A percentile compares a stretch with the other conserved stretches of the same genome.
Evolutionary conservation across 768 basidiomycete genomes (phyloP).

Genomic region (Boletus speciosus): DNA sequence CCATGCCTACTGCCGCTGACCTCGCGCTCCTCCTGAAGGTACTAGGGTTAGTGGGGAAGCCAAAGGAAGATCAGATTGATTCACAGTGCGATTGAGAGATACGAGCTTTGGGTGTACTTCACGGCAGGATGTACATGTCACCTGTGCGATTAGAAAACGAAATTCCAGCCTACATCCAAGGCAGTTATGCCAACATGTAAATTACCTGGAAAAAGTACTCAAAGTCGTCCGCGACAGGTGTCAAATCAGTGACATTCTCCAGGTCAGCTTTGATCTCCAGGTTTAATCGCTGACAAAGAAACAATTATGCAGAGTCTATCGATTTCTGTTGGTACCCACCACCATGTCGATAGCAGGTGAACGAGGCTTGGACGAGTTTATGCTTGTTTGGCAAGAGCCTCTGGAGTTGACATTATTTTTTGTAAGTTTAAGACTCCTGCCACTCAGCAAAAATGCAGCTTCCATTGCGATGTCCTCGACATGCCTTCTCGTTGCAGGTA

Average conservation of each 20-base stretch:
- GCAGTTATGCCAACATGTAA: background rate
- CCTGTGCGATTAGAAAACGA: constrained; percentile 36
- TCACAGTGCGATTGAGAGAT: constrained; percentile 66
- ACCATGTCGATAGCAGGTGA: constrained; percentile 40
- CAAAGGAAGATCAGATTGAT: background rate
- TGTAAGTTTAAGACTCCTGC: too few relatives aligned
- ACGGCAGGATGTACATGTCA: constrained; percentile 77
- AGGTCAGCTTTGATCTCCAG: constrained; percentile 77
- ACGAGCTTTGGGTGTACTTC: constrained; percentile 73
- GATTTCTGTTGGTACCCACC: constrained; percentile 36
- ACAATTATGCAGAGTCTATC: background rate
- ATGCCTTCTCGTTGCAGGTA: constrained; percentile 2
- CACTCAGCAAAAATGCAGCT: constrained; percentile 18
- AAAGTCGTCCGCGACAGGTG: constrained; percentile 63
- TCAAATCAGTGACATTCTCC: constrained; percentile 71
- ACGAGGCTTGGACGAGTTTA: constrained; percentile 17
- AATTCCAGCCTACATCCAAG: background rate
- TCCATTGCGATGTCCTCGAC: constrained; percentile 16
- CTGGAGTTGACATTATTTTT: background rate
- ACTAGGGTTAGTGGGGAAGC: constrained; percentile 1
- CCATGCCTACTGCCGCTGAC: constrained; percentile 64
- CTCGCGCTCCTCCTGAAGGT: constrained; percentile 58
- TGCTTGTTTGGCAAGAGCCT: constrained; percentile 21
- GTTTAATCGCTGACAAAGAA: constrained; percentile 44
- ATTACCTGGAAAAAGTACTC: constrained; percentile 77